Percentiles rank a stretch among this genome's conserved stretches.
Conservation (phyloP, 1,284 basidiomycete genomes). For the Trichosporon faecale region DNA sequence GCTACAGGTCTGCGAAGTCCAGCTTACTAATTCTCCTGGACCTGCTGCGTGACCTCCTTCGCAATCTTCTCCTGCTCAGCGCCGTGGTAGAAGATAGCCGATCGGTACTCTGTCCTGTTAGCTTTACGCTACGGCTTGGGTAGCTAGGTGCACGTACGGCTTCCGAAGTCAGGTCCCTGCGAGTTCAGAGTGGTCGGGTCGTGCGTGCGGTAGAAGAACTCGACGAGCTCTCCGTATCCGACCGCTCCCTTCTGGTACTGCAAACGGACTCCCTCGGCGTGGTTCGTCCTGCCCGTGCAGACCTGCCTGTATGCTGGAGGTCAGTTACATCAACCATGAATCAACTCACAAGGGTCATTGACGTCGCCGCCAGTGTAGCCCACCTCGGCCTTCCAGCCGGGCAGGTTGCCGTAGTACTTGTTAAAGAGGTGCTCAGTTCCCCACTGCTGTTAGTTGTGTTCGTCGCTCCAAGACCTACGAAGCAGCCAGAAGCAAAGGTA, state of each 20-base stretch:
- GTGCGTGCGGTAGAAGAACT: slow-evolving; percentile 92
- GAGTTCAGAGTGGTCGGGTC: slow-evolving; percentile 81
- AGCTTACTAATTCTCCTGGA: slow-evolving; percentile 71
- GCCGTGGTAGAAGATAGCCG: slow-evolving; percentile 80
- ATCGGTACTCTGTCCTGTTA: slow-evolving; percentile 72
- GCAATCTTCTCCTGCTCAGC: slow-evolving; percentile 73
- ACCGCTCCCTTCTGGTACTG: slow-evolving; percentile 78
- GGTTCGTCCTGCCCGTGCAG: slow-evolving; percentile 75
- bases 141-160: slow-evolving; percentile 59
- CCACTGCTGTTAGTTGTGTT: slow-evolving; percentile 56
- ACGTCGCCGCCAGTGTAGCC: slow-evolving; percentile 77
- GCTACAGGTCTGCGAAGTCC: neutral
- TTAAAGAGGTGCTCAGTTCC: slow-evolving; percentile 83
- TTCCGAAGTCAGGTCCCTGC: slow-evolving; percentile 73
- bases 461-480: slow-evolving; percentile 35
- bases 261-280: slow-evolving; percentile 84
- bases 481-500: slow-evolving; percentile 74
- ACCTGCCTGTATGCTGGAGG: slow-evolving; percentile 65
- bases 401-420: slow-evolving; percentile 65
- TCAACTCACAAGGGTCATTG: slow-evolving; percentile 34
- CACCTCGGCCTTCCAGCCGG: slow-evolving; percentile 63
- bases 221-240: slow-evolving; percentile 77
- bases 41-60: slow-evolving; percentile 73
- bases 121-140: neutral
- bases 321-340: neutral